Evolutionary conservation across 345 rosid genomes (phyloP).

Genomic region (Acer negundo): DNA sequence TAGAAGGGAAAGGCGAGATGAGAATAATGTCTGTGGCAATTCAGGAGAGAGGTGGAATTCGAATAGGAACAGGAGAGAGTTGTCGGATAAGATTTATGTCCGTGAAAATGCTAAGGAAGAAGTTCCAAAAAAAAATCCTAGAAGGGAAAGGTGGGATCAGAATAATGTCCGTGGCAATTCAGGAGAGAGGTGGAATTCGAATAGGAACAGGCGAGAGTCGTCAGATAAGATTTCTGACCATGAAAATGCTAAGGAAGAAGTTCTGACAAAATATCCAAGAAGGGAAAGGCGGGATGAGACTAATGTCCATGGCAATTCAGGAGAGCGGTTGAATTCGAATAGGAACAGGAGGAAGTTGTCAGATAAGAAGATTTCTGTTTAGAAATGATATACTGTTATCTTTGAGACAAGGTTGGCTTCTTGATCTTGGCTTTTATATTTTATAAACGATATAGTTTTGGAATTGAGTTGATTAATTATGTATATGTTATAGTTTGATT

Average conservation of each 20-base stretch:
- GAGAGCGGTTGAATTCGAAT: background rate
- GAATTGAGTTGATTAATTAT: background rate
- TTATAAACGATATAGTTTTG: background rate
- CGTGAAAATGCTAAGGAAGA: background rate
- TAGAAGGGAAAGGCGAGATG: background rate
- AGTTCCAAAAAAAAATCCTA: background rate
- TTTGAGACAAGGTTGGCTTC: conserved; percentile 6
- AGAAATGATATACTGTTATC: background rate
- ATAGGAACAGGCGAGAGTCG: background rate
- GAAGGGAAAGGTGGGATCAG: background rate
- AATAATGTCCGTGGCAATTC: background rate
- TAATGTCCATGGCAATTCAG: background rate
- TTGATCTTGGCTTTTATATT: background rate
- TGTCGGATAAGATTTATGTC: background rate
- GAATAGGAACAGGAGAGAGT: background rate
- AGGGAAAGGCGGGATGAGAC: background rate
- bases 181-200: background rate
- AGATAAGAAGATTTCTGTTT: conserved; percentile 8
- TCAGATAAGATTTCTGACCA: background rate
- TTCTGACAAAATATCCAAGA: conserved; percentile 1
- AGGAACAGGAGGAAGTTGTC: background rate
- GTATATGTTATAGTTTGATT: background rate
- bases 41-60: background rate
- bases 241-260: background rate
- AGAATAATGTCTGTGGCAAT: background rate